These are phyloP conservation scores for Candida ficus DNA, from an alignment of 805 yeast species.

Conservation along the genomic window DNA sequence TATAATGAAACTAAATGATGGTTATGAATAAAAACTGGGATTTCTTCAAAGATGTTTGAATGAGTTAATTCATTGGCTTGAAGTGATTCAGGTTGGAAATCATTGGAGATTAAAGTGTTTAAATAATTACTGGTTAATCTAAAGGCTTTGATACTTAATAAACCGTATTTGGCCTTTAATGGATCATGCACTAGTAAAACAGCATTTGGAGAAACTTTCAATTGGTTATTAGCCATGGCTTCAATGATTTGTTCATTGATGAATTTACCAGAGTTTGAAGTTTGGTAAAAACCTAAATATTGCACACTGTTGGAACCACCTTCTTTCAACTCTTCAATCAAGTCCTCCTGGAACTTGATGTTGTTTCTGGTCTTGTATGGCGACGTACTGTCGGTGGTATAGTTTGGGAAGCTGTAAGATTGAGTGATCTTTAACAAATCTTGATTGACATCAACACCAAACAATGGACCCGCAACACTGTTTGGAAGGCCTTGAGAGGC, in stretches of 20 bases:
- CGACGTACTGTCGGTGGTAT: constrained; percentile 50
- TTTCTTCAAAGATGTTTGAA: constrained; percentile 65
- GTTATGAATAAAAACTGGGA: constrained; percentile 62
- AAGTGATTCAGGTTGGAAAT: constrained; percentile 62
- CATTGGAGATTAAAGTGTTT: constrained; percentile 41
- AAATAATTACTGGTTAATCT: constrained; percentile 62
- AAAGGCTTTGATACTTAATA: constrained; percentile 61
- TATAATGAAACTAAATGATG: constrained; percentile 59
- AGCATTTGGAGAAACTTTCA: constrained; percentile 42
- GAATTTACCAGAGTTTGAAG: constrained; percentile 64
- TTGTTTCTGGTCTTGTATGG: constrained; percentile 59
- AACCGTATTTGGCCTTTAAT: constrained; percentile 57
- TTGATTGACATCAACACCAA: constrained; percentile 62
- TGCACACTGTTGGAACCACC: constrained; percentile 59
- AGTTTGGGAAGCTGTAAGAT: constrained; percentile 60
- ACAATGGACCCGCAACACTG: constrained; percentile 62
- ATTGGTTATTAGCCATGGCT: constrained; percentile 60
- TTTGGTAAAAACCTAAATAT: constrained; percentile 78
- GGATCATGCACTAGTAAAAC: constrained; percentile 67
- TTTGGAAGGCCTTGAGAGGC: constrained; percentile 60
- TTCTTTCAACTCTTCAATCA: constrained; percentile 54
- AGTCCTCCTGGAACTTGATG: constrained; percentile 60
- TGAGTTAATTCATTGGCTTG: constrained; percentile 55
- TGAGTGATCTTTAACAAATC: constrained; percentile 46
- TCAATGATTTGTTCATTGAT: constrained; percentile 64